Percentiles rank a stretch among this genome's conserved stretches.
phyloP scores from a whole-genome alignment of 2,329 filamentous ascomycete species.

The Colletotrichum sp. region DNA sequence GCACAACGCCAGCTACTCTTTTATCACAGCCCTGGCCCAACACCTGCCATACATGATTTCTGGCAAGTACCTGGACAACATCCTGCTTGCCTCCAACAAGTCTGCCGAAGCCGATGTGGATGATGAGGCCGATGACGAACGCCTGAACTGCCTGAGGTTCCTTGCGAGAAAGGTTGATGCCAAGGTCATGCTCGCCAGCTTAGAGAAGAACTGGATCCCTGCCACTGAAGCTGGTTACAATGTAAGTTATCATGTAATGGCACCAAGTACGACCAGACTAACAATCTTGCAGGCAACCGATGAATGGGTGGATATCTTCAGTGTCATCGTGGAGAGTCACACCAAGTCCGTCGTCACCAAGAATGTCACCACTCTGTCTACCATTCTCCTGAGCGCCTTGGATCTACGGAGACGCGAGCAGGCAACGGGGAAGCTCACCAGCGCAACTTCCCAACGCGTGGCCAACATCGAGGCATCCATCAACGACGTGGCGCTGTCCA shows the following conservation, averaged over 20 bases:
- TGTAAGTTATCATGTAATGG: conserved; percentile 48
- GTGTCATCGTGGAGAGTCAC: conserved; percentile 75
- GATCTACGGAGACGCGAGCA: conserved; percentile 68
- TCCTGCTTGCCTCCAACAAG: conserved; percentile 74
- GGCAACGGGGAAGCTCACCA: conserved; percentile 48
- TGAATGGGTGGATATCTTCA: conserved; percentile 74
- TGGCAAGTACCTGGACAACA: conserved; percentile 71
- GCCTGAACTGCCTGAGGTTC: conserved; percentile 73
- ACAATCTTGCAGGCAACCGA: conserved; percentile 57
- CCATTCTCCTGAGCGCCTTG: conserved; percentile 62
- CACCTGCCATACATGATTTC: conserved; percentile 91
- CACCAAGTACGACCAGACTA: background rate
- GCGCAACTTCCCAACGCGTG: conserved; percentile 50
- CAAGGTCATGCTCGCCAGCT: conserved; percentile 74
- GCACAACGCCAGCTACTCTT: conserved; percentile 82
- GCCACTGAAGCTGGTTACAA: conserved; percentile 67
- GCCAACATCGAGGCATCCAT: conserved; percentile 63
- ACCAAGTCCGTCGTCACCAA: conserved; percentile 80
- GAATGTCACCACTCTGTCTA: conserved; percentile 72
- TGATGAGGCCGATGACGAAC: conserved; percentile 66
- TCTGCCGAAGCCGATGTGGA: conserved; percentile 69
- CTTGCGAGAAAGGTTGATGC: conserved; percentile 80
- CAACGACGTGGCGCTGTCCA: conserved; percentile 78
- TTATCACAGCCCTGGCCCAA: conserved; percentile 80
- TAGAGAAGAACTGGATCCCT: conserved; percentile 74